Base-by-base conservation (phyloP, 148 eudicot genomes). In the Diospyros kaki region DNA sequence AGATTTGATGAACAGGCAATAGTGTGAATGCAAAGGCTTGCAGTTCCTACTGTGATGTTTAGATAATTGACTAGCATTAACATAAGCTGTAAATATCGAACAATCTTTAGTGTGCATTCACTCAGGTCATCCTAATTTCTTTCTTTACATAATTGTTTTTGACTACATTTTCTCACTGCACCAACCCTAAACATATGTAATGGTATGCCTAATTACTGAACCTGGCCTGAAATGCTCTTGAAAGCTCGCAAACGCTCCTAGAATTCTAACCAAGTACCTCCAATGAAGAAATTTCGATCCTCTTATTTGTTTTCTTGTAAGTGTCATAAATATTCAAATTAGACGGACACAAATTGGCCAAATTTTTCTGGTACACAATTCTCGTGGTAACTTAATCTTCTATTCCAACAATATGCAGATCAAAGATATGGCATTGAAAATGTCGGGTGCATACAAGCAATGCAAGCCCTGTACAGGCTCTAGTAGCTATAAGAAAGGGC, bases 391-490 rank as follows among this genome's bases (percentile, higher is more conserved):
- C 39, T 39, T 59, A 53, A 4, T 43, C 10, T 15, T 3, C 18
- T 3, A 38, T 28, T 65, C 60, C n/a, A 28, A 28, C 45, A 18
- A 44, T 77, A 3, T 79, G 68, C 90, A 96, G 99, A 96, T 96
- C 74, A 96, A 96, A 83, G 99, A 93, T 76, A 90, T 94, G 88
- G 99, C 97, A 58, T 66, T 89, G 78, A 96, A 96, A 72, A 85
- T 96, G 66, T 89, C 99, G 0, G 94, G 89, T 73, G 71, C 93
- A 44, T 83, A 77, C 69, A 86, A 79, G 78, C 89, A 83, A 72
- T 82, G 93, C 84, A 94, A 94, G 84, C 93, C 98, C 9, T 78
- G 85, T 59, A 83, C 90, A 44, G 88, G 82, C 54, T 82, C 96
- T 3, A 81, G 73, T 44, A 81, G 80, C 73, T 91, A 82, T 77